Evolutionary conservation across 2,329 filamentous ascomycete species (phyloP).

Genomic region (Fusarium tupiense): DNA sequence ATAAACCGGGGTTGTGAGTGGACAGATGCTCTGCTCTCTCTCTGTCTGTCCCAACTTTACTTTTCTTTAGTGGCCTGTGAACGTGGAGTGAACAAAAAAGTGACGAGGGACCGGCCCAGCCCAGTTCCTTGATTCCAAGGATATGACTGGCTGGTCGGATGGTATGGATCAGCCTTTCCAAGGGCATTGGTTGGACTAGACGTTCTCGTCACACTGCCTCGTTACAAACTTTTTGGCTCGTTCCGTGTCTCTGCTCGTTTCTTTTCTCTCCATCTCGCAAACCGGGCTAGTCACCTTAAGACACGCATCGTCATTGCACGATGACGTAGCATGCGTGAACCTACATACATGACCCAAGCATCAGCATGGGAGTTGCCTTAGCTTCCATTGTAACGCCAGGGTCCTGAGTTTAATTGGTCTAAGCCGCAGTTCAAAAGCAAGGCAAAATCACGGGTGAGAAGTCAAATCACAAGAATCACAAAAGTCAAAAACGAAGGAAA

Average conservation of each 20-base stretch:
- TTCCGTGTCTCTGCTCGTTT: background rate
- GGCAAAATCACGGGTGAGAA: background rate
- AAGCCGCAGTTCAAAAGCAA: constrained; percentile 13
- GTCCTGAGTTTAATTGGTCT: constrained; percentile 10
- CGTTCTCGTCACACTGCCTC: constrained; percentile 19
- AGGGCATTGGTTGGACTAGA: constrained; percentile 2
- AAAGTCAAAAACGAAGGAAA: background rate
- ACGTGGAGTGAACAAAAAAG: constrained; percentile 10
- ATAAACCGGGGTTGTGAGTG: constrained; percentile 17
- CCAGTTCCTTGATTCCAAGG: background rate
- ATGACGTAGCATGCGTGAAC: constrained; percentile 22
- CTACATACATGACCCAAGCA: background rate
- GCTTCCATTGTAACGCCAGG: constrained; percentile 14
- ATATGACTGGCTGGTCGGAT: background rate
- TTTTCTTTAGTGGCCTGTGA: constrained; percentile 14
- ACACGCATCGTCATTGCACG: constrained; percentile 22
- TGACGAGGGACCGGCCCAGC: background rate
- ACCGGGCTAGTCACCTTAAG: constrained; percentile 5
- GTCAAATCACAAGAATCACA: background rate
- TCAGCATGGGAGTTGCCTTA: constrained; percentile 12
- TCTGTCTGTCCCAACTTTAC: background rate
- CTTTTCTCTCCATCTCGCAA: background rate
- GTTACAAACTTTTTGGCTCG: background rate
- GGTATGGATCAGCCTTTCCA: constrained; percentile 24
- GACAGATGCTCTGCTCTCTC: background rate